Evolutionary conservation across 768 basidiomycete species (phyloP), one percentile per base, ranked within the genome.

Genomic region (Trametes elegans): DNA sequence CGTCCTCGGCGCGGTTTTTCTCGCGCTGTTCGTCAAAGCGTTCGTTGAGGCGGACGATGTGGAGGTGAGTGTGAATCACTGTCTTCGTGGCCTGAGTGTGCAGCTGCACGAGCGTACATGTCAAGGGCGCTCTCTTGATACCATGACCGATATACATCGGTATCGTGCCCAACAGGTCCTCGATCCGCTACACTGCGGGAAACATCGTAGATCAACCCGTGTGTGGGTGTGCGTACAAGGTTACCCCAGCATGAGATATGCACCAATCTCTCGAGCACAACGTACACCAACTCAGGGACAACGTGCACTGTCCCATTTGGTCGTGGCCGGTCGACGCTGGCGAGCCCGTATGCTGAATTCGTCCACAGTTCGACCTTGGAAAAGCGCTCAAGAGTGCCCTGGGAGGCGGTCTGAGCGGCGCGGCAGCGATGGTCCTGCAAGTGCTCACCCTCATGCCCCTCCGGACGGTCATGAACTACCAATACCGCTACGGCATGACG

Each of bases 381-480:
- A 79, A 80, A 26, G 90, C 95, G 0, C 71, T 97, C 61, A 89
- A 82, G 74, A 82, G 77, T 40, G 96, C 95, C 3, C 77, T 90
- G 0, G 95, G 96, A 7, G 95, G 96, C 21, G 95, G 94, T 4
- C 71, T 95, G 44, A 93, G 88, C 61, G 95, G 94, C 42, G 91
- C 93, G 14, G 88, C 88, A 81, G 95, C 95, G 0, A 98, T 98
- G 96, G 81, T 98, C 4, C 75, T 98, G 5, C 96, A 98, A 68
- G 96, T 98, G 16, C 69, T 97, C 46, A 83, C 85, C 1, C 79
- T 96, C 55, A 97, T 97, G 93, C 93, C 93, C 5, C 71, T 96
- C n/a, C 82, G 93, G n/a, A 97, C 95, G 2, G 79, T 94, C 51
- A 98, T 98, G 96, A 98, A 98, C 76, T 97, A 90, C 67, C 93